Evolutionary conservation across 345 rosid genomes (phyloP).

Genomic region (Corchorus olitorius): DNA sequence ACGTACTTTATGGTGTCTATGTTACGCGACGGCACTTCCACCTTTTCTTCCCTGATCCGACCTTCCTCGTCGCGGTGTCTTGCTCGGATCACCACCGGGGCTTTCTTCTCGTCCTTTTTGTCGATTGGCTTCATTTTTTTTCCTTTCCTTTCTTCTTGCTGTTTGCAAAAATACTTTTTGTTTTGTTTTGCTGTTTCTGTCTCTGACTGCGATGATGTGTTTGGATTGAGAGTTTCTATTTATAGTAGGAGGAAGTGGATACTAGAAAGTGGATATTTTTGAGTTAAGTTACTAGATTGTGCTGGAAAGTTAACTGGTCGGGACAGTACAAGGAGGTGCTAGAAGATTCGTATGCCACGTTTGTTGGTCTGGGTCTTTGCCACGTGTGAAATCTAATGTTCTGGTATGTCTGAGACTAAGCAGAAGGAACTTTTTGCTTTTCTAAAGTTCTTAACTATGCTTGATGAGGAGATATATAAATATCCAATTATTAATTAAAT

Average conservation of each 20-base stretch:
- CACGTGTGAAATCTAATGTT: constrained; percentile 15
- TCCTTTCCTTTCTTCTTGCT: too few relatives aligned
- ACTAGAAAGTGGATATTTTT: neutral
- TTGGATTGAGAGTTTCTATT: neutral
- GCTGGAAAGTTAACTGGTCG: constrained; percentile 22
- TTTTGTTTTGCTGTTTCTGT: too few relatives aligned
- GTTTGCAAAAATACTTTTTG: neutral
- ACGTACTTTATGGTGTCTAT: constrained; percentile 61
- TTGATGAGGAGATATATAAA: too few relatives aligned
- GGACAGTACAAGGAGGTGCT: neutral
- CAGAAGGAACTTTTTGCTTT: too few relatives aligned
- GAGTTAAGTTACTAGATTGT: constrained; percentile 16
- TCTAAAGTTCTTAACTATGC: too few relatives aligned
- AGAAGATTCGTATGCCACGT: constrained; percentile 29
- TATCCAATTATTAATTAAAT: too few relatives aligned
- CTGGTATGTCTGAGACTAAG: neutral
- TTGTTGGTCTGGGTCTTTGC: neutral
- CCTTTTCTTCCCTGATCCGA: constrained; percentile 46
- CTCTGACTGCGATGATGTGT: neutral
- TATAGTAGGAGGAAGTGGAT: neutral
- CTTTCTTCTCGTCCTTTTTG: constrained; percentile 45
- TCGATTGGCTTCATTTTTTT: constrained; percentile 42
- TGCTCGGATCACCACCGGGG: constrained; percentile 48
- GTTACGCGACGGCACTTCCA: constrained; percentile 46
- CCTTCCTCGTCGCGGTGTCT: constrained; percentile 53